phyloP scores from a whole-genome alignment of 495 filamentous ascomycete genomes.

The Aspergillus biplanus region DNA sequence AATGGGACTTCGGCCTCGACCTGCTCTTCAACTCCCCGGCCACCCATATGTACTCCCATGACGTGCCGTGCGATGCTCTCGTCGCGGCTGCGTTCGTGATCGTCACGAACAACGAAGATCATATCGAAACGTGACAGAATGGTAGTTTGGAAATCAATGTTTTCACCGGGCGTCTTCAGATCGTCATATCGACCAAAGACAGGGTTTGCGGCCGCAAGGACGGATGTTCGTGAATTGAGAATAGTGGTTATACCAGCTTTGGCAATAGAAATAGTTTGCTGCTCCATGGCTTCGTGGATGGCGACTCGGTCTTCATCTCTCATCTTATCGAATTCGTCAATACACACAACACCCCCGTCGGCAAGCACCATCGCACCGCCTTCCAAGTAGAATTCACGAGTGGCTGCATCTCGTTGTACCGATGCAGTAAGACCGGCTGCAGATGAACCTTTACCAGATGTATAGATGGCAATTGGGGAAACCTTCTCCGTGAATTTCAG shows the following conservation, averaged over 20 bases:
- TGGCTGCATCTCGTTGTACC: slow-evolving; percentile 88
- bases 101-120: slow-evolving; percentile 98
- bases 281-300: slow-evolving; percentile 99
- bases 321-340: slow-evolving; percentile 99
- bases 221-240: slow-evolving; percentile 92
- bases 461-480: slow-evolving; percentile 97
- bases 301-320: slow-evolving; percentile 97
- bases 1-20: slow-evolving; percentile 84
- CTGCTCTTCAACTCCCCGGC: slow-evolving; percentile 80
- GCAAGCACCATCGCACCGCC: slow-evolving; percentile 99
- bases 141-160: slow-evolving; percentile 99
- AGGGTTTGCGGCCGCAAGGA: slow-evolving; percentile 95
- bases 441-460: slow-evolving; percentile 97
- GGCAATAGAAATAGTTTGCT: slow-evolving; percentile 99
- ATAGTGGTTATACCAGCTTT: slow-evolving; percentile 99
- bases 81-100: slow-evolving; percentile 87
- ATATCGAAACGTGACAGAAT: slow-evolving; percentile 99
- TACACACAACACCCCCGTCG: slow-evolving; percentile 97
- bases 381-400: slow-evolving; percentile 97
- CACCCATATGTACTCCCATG: slow-evolving; percentile 97
- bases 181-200: slow-evolving; percentile 98
- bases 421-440: slow-evolving; percentile 98
- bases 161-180: slow-evolving; percentile 95
- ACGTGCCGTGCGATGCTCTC: slow-evolving; percentile 96
- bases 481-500: slow-evolving; percentile 98